These are phyloP conservation scores for Cladosporium oxysporum DNA, from an alignment of 2,329 filamentous ascomycete genomes.

Conservation along the genomic window DNA sequence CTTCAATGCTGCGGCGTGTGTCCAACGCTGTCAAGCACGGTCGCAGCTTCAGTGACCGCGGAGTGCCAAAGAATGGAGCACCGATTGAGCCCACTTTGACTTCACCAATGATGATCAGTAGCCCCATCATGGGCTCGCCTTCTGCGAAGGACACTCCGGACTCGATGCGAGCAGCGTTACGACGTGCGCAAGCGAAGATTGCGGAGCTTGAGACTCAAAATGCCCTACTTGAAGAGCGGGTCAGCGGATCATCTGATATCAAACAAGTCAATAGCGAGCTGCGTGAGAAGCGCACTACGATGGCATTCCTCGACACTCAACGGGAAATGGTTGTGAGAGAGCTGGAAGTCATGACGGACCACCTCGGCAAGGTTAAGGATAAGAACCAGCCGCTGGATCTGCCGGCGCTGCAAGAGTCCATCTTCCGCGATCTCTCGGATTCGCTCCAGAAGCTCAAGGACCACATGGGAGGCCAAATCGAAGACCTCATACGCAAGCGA, in stretches of 20 bases:
- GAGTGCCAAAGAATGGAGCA: conserved; percentile 24
- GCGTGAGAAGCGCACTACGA: conserved; percentile 90
- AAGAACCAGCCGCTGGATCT: conserved; percentile 78
- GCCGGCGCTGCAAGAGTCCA: conserved; percentile 65
- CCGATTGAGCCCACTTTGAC: conserved; percentile 16
- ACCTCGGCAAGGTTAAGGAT: conserved; percentile 83
- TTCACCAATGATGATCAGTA: conserved; percentile 32
- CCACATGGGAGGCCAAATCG: conserved; percentile 71
- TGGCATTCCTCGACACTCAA: conserved; percentile 90
- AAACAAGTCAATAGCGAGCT: conserved; percentile 84
- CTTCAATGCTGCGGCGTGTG: conserved; percentile 81
- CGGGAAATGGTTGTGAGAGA: conserved; percentile 94
- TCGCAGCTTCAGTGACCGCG: conserved; percentile 74
- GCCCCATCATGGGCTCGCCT: conserved; percentile 52
- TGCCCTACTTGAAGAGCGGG: conserved; percentile 52
- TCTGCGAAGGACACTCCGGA: conserved; percentile 49
- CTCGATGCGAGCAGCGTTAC: conserved; percentile 67
- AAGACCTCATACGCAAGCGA: conserved; percentile 85
- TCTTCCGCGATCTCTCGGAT: conserved; percentile 63
- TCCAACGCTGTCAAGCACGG: conserved; percentile 94
- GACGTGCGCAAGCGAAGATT: conserved; percentile 79
- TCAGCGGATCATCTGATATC: conserved; percentile 62
- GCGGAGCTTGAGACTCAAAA: conserved; percentile 84
- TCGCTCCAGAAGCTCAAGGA: conserved; percentile 73
- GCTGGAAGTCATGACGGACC: conserved; percentile 83